Percentiles rank a stretch among this genome's conserved stretches.
These are phyloP conservation scores for Aspergillus sp. DNA, from an alignment of 2,329 filamentous ascomycete genomes.

Conservation along the genomic window DNA sequence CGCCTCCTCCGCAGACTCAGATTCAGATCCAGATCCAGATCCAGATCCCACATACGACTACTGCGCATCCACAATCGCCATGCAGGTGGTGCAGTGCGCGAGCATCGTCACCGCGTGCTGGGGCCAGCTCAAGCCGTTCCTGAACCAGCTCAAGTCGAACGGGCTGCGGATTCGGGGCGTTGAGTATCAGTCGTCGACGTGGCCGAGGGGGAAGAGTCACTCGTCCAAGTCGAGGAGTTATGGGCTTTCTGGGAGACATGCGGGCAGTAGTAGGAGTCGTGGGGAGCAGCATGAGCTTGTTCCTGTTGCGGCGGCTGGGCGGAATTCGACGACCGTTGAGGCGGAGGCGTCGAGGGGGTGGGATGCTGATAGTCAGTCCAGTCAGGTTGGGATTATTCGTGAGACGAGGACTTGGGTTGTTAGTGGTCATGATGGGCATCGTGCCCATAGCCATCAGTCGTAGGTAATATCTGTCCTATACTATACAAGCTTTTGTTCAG, in stretches of 20 bases:
- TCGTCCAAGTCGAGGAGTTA: neutral
- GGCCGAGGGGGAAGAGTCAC: neutral
- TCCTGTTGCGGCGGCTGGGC: neutral
- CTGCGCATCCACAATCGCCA: neutral
- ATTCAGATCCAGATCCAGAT: too few relatives aligned
- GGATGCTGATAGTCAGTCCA: slow-evolving; percentile 19
- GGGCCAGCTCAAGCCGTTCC: slow-evolving; percentile 23
- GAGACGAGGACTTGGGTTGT: slow-evolving; percentile 13
- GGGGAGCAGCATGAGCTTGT: neutral
- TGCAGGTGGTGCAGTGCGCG: slow-evolving; percentile 18
- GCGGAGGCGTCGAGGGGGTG: slow-evolving; percentile 9
- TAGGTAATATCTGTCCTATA: too few relatives aligned
- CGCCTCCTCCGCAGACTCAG: too few relatives aligned
- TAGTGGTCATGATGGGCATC: neutral
- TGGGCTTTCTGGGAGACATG: neutral
- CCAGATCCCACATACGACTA: neutral
- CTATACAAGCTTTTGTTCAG: too few relatives aligned
- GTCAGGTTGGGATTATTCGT: slow-evolving; percentile 16
- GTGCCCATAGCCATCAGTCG: neutral
- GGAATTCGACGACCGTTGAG: neutral
- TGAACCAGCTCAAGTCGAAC: slow-evolving; percentile 20
- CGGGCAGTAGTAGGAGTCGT: neutral
- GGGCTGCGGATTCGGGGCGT: slow-evolving; percentile 15
- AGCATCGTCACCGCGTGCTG: slow-evolving; percentile 27
- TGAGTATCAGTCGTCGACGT: neutral